Percentiles rank a stretch among this genome's conserved stretches.
These are phyloP conservation scores for Tetramitus jugosus DNA, from an alignment of 208 protist species.

Conservation along the genomic window DNA sequence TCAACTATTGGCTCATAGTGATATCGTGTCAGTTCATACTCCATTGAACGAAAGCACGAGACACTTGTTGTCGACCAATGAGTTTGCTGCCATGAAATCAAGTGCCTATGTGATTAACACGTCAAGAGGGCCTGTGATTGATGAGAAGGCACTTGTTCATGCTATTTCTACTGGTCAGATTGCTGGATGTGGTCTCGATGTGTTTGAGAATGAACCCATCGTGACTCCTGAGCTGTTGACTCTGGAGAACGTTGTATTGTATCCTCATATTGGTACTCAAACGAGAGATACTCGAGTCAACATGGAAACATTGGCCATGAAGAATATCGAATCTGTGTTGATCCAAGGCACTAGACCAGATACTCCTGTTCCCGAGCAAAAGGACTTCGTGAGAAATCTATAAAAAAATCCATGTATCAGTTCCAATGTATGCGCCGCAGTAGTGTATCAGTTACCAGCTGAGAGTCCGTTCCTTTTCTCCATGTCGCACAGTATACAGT, in stretches of 20 bases:
- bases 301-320: not conserved
- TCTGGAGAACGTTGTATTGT: not conserved
- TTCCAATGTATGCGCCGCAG: no score
- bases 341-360: no score
- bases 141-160: constrained; percentile 31
- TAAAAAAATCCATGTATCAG: no score
- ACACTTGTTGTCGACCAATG: constrained; percentile 6
- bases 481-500: no score
- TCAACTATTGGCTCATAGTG: constrained; percentile 25
- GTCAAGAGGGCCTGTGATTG: constrained; percentile 31
- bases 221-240: not conserved
- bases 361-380: not conserved
- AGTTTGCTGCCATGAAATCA: constrained; percentile 31
- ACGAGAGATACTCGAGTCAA: not conserved
- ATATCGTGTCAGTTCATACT: constrained; percentile 32
- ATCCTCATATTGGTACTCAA: constrained; percentile 22
- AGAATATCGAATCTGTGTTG: not conserved
- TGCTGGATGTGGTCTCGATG: constrained; percentile 24
- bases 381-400: no score
- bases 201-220: constrained; percentile 14
- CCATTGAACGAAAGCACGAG: constrained; percentile 26
- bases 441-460: no score
- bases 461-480: no score
- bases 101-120: constrained; percentile 36
- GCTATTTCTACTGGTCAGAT: constrained; percentile 3